Evolutionary conservation across 176 grass and related monocot species (phyloP), one percentile per base, ranked within the genome.

Genomic region (Thinopyrum elongatum): DNA sequence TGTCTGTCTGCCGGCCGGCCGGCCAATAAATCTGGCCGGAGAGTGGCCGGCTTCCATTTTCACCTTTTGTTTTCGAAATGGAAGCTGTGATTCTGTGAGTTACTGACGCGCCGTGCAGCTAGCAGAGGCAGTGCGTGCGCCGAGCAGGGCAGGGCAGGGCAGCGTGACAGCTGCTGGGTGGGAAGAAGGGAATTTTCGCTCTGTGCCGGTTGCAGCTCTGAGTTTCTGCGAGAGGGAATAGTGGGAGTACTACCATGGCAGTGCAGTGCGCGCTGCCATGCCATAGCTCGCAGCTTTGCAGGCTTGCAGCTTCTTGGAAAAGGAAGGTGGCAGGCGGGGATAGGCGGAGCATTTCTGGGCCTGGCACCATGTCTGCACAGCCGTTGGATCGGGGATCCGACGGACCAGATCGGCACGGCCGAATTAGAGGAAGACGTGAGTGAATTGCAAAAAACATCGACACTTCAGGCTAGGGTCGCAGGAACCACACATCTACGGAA

Each of bases 31-130:
- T 78, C 30, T 78, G 75, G 75, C 2, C 34, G 17, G 10, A 17
- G 47, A 53, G 74, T 26, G 10, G 13, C 28, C 35, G 77, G 85
- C 85, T 90, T 82, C 89, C 81, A 84, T 87, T 91, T 91, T 91
- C 80, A 91, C 76, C 81, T 87, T 51, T n/a, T 84, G 85, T 53
- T 69, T 62, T 91, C 47, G 75, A 80, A 84, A 76, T 76, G 62
- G 29, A 63, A 76, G 83, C 89, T 80, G 89, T 91, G 85, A 91
- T 80, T 61, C 81, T 80, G 76, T 5, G 28, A 49, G 16, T 87
- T 91, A 91, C 85, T 87, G 89, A 74, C 79, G 70, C 35, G 38
- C 53, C 70, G 68, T 28, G 62, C 62, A 31, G 49, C 49, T 12
- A 12, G 4, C 7, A n/a, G n/a, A n/a, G 26, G 0, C 4, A 25